Evolutionary conservation across 306 rosid genomes (phyloP), one percentile per base, ranked within the genome.

Genomic region (Vigna unguiculata): DNA sequence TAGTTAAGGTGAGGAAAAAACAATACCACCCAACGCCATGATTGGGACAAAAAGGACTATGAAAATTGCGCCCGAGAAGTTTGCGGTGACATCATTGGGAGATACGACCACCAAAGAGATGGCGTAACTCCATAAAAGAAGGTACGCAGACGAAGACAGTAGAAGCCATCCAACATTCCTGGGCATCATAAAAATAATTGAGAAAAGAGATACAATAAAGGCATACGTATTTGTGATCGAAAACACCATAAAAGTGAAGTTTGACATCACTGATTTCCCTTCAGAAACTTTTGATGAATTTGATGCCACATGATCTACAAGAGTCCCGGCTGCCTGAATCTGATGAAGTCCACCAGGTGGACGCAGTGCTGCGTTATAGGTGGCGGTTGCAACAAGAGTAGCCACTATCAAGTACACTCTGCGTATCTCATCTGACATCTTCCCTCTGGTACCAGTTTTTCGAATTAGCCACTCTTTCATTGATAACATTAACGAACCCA

Each of bases 91-190:
- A 11, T 11, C 47, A 41, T 10, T 41, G 47, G 47, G 47, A 41
- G 47, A 41, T 41, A 11, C 11, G 47, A 47, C 6, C 7, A 1
- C 5, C 19, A 15, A 4, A 47, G 19, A 47, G 8, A 47, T 0
- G 1, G 0, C 1, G 52, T 14, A 47, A 8, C 2, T 14, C 0
- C 1, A 0, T 4, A 15, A 1, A 14, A 47, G 17, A 1, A 47
- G 19, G 1, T 0, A 4, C 6, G 19, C 16, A 4, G 52, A 14
- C 0, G 0, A 0, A 4, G 1, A 1, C 19, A 47, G 7, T 15
- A 47, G 9, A 47, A 1, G 0, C 7, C 52, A 47, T 16, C 2
- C 4, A 47, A 47, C 8, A 15, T 47, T 15, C 19, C 2, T 15
- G 0, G 52, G 52, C 52, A 47, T 5, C 1, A 47, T 17, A 15